phyloP scores from a whole-genome alignment of 345 rosid species.

The Corchorus olitorius region DNA sequence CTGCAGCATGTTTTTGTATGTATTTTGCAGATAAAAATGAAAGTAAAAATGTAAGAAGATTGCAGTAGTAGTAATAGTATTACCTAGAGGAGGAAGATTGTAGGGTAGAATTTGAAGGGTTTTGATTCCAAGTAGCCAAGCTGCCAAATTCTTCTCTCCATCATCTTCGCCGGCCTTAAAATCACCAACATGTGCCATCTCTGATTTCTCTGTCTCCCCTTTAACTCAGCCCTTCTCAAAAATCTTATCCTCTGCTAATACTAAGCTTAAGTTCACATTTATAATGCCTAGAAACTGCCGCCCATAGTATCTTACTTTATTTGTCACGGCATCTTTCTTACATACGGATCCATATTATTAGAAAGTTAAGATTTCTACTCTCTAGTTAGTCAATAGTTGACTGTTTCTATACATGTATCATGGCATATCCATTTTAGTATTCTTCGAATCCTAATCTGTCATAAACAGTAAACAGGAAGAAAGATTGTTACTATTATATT shows the following conservation, averaged over 20 bases:
- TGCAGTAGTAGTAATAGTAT: too few relatives aligned
- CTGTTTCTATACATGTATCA: too few relatives aligned
- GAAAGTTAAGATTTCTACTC: too few relatives aligned
- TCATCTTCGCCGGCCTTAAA: conserved; percentile 6
- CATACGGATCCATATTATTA: too few relatives aligned
- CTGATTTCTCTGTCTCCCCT: conserved; percentile 9
- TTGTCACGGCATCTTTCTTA: too few relatives aligned
- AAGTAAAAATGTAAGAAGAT: not conserved
- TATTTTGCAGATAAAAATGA: conserved; percentile 1
- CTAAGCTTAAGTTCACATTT: not conserved
- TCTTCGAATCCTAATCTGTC: too few relatives aligned
- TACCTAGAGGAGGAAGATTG: conserved; percentile 59
- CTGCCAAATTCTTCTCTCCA: conserved; percentile 53
- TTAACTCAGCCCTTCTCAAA: not conserved
- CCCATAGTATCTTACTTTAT: too few relatives aligned
- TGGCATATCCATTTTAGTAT: too few relatives aligned
- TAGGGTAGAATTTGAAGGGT: conserved; percentile 59
- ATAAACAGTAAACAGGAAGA: too few relatives aligned
- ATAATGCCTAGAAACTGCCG: not conserved
- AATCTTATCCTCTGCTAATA: not conserved
- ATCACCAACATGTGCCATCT: conserved; percentile 23
- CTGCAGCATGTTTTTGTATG: too few relatives aligned
- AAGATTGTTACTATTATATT: too few relatives aligned
- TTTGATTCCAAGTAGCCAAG: conserved; percentile 65
- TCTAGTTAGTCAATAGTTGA: too few relatives aligned